phyloP scores from a whole-genome alignment of 352 stramenopile species.

The Phytophthora fragariaefolia region DNA sequence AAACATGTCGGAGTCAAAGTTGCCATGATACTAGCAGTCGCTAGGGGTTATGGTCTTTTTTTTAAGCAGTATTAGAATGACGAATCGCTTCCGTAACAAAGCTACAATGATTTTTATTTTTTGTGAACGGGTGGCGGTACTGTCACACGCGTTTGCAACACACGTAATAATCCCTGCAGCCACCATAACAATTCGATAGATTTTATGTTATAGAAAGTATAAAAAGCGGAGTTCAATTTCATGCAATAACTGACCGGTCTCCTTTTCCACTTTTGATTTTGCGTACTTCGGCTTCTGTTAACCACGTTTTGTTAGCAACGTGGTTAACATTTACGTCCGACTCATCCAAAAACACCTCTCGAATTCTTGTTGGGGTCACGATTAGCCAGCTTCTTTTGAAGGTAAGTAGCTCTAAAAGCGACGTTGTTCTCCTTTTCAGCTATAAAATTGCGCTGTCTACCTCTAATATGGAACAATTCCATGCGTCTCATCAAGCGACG shows the following conservation, averaged over 20 bases:
- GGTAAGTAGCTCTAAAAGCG: not conserved
- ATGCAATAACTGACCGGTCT: not conserved
- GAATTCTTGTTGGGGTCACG: not conserved
- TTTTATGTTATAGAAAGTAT: no score
- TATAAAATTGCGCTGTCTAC: conserved; percentile 7
- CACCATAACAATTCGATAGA: no score
- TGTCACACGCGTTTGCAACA: no score
- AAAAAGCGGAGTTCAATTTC: not conserved
- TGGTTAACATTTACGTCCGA: not conserved
- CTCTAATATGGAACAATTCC: conserved; percentile 12
- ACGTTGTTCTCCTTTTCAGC: conserved; percentile 20
- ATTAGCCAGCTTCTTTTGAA: not conserved
- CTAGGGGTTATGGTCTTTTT: no score
- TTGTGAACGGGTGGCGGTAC: no score
- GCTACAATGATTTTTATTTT: no score
- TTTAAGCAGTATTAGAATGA: no score
- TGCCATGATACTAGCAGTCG: no score
- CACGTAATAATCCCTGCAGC: no score
- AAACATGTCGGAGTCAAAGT: no score
- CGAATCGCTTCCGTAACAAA: no score
- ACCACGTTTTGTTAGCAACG: not conserved
- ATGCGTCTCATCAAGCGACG: conserved; percentile 3
- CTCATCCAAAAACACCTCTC: not conserved
- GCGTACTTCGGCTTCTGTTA: not conserved
- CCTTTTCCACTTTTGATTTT: not conserved